A percentile compares a stretch with the other conserved stretches of the same genome.
Evolutionary conservation across 2,329 filamentous ascomycete genomes (phyloP).

Genomic region (Plectosphaerella cucumerina): DNA sequence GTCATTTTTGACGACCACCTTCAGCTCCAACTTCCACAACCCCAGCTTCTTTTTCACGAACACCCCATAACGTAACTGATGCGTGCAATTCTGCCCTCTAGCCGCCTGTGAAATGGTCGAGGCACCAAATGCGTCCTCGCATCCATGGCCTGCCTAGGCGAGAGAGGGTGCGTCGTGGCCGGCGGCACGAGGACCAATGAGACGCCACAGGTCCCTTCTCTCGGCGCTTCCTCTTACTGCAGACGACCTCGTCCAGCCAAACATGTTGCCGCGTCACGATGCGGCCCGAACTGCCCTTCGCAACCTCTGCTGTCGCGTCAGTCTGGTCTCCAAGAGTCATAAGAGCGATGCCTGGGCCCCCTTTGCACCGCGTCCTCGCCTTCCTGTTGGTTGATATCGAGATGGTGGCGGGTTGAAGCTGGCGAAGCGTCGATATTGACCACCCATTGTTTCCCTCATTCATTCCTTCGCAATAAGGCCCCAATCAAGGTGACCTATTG

Average conservation of each 20-base stretch:
- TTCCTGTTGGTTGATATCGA: background rate
- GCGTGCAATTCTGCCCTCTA: too few relatives aligned
- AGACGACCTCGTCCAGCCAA: background rate
- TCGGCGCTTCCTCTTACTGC: background rate
- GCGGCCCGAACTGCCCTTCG: background rate
- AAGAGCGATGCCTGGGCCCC: background rate
- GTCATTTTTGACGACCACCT: too few relatives aligned
- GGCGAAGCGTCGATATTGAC: background rate
- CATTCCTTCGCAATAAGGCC: background rate
- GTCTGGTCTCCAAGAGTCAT: background rate
- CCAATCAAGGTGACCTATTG: too few relatives aligned
- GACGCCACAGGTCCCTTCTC: background rate
- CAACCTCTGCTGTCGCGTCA: background rate
- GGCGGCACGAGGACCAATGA: background rate
- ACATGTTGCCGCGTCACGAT: background rate
- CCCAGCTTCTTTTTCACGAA: too few relatives aligned
- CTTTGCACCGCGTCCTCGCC: background rate
- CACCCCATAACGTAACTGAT: too few relatives aligned
- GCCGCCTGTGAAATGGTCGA: too few relatives aligned
- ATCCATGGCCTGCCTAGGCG: background rate
- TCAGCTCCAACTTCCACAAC: too few relatives aligned
- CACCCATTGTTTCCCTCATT: background rate
- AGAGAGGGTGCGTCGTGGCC: background rate
- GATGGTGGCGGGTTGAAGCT: background rate
- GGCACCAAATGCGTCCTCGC: too few relatives aligned